phyloP scores from a whole-genome alignment of 352 stramenopile species.

The Globisporangium perplexum region DNA sequence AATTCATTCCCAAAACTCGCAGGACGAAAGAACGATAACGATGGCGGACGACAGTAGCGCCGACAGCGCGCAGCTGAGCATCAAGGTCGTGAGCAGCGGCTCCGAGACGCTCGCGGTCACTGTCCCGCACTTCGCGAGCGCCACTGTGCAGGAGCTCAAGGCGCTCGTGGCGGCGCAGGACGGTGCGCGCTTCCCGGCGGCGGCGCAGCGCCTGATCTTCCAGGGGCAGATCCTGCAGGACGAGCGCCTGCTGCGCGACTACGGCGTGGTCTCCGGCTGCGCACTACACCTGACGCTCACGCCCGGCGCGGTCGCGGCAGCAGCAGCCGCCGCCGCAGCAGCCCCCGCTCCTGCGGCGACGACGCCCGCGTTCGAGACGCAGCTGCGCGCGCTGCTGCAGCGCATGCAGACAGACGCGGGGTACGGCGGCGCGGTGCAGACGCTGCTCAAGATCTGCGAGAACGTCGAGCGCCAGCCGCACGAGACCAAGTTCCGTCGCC shows the following conservation, averaged over 20 bases:
- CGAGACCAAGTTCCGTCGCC: slow-evolving; percentile 76
- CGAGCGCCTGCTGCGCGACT: slow-evolving; percentile 55
- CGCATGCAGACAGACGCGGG: slow-evolving; percentile 48
- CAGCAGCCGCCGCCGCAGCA: slow-evolving; percentile 10
- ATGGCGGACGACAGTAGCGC: background rate
- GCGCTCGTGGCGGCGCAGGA: slow-evolving; percentile 54
- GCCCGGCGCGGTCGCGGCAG: slow-evolving; percentile 15
- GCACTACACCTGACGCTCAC: slow-evolving; percentile 71
- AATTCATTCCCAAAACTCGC: no score
- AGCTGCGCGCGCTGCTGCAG: slow-evolving; percentile 46
- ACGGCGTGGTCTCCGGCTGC: slow-evolving; percentile 53
- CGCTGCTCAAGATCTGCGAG: slow-evolving; percentile 76
- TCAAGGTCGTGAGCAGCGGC: slow-evolving; percentile 65
- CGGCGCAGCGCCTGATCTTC: slow-evolving; percentile 81
- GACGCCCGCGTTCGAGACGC: slow-evolving; percentile 10
- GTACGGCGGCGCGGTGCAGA: slow-evolving; percentile 48
- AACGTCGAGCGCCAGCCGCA: slow-evolving; percentile 70
- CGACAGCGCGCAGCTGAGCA: slow-evolving; percentile 34
- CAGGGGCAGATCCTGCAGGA: slow-evolving; percentile 83
- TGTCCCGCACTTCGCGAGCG: slow-evolving; percentile 29
- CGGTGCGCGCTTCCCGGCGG: slow-evolving; percentile 44
- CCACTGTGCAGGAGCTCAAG: slow-evolving; percentile 65
- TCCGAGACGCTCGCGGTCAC: slow-evolving; percentile 48
- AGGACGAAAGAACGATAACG: background rate
- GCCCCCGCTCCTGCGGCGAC: slow-evolving; percentile 4